Evolutionary conservation across 2,329 filamentous ascomycete genomes (phyloP).

Genomic region (Microdochium paspali): DNA sequence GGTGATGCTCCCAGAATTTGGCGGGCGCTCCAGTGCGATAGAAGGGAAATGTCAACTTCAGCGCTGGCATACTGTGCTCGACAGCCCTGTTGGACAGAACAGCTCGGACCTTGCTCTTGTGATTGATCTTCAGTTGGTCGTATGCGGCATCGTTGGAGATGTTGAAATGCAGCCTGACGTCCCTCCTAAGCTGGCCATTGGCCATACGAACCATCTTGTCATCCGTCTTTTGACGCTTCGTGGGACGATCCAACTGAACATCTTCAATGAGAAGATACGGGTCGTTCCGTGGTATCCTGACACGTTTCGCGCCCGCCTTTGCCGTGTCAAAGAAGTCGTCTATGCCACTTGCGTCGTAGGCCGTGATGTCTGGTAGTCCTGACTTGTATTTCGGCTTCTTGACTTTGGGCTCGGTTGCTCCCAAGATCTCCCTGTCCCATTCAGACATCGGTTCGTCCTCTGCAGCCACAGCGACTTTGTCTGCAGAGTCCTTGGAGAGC

Average conservation of each 20-base stretch:
- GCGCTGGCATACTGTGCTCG: constrained; percentile 86
- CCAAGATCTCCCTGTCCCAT: constrained; percentile 51
- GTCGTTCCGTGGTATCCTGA: constrained; percentile 81
- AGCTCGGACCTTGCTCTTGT: constrained; percentile 89
- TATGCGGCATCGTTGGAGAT: constrained; percentile 95
- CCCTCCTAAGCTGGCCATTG: constrained; percentile 60
- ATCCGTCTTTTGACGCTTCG: constrained; percentile 48
- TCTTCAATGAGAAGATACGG: constrained; percentile 79
- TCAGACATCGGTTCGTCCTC: constrained; percentile 44
- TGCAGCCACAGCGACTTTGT: constrained; percentile 12
- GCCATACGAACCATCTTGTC: constrained; percentile 57
- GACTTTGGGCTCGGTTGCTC: constrained; percentile 44
- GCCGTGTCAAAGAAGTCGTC: constrained; percentile 73
- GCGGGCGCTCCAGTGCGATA: constrained; percentile 78
- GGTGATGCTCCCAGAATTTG: constrained; percentile 58
- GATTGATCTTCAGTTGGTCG: constrained; percentile 91
- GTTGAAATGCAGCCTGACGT: constrained; percentile 78
- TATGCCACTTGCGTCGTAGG: constrained; percentile 59
- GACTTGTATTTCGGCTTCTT: constrained; percentile 57
- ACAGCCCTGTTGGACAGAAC: constrained; percentile 87
- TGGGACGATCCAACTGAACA: constrained; percentile 51
- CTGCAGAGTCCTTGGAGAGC: constrained; percentile 8
- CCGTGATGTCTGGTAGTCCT: constrained; percentile 47
- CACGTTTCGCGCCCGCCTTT: constrained; percentile 63
- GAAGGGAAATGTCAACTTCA: constrained; percentile 90